Evolutionary conservation across 2,329 filamentous ascomycete genomes (phyloP).

Genomic region (Colletotrichum lentis): DNA sequence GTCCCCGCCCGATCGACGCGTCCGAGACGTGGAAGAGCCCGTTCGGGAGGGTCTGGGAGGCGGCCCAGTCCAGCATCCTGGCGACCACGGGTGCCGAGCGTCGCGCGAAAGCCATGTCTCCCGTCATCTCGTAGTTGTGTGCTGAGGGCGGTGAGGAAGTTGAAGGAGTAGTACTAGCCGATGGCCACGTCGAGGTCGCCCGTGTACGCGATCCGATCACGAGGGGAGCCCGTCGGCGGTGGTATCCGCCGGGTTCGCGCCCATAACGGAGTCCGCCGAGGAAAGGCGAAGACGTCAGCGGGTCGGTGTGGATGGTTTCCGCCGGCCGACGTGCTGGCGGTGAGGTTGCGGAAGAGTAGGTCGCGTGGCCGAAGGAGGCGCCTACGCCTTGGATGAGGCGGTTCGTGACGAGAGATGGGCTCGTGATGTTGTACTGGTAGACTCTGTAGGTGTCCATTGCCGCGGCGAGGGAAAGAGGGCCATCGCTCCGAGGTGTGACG

Average conservation of each 20-base stretch:
- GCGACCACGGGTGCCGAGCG: constrained; percentile 43
- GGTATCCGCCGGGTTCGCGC: constrained; percentile 45
- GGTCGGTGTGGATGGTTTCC: constrained; percentile 40
- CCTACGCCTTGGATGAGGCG: constrained; percentile 48
- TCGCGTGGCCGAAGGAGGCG: constrained; percentile 44
- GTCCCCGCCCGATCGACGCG: constrained; percentile 44
- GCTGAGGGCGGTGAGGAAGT: constrained; percentile 46
- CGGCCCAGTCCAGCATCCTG: constrained; percentile 49
- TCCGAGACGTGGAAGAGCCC: constrained; percentile 45
- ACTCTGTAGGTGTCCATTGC: constrained; percentile 50
- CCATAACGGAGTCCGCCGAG: constrained; percentile 48
- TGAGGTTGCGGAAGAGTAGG: constrained; percentile 42
- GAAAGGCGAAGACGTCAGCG: constrained; percentile 43
- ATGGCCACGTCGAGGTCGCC: constrained; percentile 46
- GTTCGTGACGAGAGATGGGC: constrained; percentile 41
- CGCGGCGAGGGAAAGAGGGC: constrained; percentile 47
- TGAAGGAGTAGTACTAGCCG: constrained; percentile 47
- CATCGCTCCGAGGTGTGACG: constrained; percentile 39
- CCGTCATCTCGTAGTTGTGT: constrained; percentile 44
- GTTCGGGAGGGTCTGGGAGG: constrained; percentile 42
- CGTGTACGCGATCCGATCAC: constrained; percentile 47
- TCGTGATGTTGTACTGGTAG: constrained; percentile 47
- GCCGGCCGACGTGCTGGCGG: constrained; percentile 22
- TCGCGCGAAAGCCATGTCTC: constrained; percentile 42
- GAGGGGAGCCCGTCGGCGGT: constrained; percentile 49